A percentile compares a stretch with the other conserved stretches of the same genome.
Conservation (phyloP, 177 flowering plant genomes). For the Vitis hybrid region DNA sequence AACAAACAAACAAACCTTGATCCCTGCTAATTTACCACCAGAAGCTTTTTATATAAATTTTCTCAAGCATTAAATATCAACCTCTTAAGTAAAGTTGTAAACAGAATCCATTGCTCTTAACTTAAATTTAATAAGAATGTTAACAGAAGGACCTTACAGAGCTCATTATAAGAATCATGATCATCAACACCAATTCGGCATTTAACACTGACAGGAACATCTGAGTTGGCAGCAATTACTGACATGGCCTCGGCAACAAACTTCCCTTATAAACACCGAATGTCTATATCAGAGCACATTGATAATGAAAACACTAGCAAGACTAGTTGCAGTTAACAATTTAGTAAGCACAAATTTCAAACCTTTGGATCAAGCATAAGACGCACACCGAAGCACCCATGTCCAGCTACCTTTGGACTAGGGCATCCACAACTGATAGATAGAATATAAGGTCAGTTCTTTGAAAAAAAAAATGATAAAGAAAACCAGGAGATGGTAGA, state of each 20-base stretch:
- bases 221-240: slow-evolving; percentile 76
- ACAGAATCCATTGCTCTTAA: not conserved
- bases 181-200: slow-evolving; percentile 96
- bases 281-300: slow-evolving; percentile 29
- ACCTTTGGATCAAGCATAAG: slow-evolving; percentile 98
- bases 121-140: not conserved
- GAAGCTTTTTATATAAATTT: not conserved
- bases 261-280: slow-evolving; percentile 60
- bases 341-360: slow-evolving; percentile 2
- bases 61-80: not conserved
- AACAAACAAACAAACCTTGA: not conserved
- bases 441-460: slow-evolving; percentile 1
- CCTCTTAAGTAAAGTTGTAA: not conserved
- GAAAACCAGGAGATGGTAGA: not conserved
- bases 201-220: slow-evolving; percentile 92
- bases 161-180: slow-evolving; percentile 91
- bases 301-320: slow-evolving; percentile 10
- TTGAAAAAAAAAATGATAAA: not conserved
- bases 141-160: slow-evolving; percentile 56
- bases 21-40: not conserved
- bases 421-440: slow-evolving; percentile 93
- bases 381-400: slow-evolving; percentile 94
- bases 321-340: slow-evolving; percentile 1
- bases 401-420: slow-evolving; percentile 91
- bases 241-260: slow-evolving; percentile 97